A percentile compares a stretch with the other conserved stretches of the same genome.
Evolutionary conservation across 2,329 filamentous ascomycete genomes (phyloP).

Genomic region (Fusarium camptoceras): DNA sequence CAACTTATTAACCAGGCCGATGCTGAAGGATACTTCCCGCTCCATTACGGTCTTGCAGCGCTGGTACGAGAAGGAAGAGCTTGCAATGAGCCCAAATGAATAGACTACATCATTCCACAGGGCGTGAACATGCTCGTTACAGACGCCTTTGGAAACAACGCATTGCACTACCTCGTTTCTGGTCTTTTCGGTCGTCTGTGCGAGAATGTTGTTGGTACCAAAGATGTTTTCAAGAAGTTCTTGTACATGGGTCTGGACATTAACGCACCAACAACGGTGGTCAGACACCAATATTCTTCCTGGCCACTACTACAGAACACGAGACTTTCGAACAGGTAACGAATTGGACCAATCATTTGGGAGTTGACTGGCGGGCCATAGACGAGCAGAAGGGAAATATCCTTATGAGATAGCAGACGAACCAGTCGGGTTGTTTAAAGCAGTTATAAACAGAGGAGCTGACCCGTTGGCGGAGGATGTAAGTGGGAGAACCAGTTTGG

Average conservation of each 20-base stretch:
- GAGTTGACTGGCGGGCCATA: conserved; percentile 27
- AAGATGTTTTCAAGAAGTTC: conserved; percentile 11
- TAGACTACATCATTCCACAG: conserved; percentile 20
- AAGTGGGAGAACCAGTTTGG: conserved; percentile 26
- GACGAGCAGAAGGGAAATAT: conserved; percentile 21
- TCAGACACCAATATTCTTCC: conserved; percentile 19
- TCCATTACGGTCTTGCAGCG: conserved; percentile 28
- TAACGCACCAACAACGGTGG: conserved; percentile 29
- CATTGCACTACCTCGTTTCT: conserved; percentile 23
- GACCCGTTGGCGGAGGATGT: conserved; percentile 30
- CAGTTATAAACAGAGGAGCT: conserved; percentile 10
- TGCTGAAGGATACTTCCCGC: conserved; percentile 25
- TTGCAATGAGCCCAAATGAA: neutral
- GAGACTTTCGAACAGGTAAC: neutral
- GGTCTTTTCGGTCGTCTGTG: neutral
- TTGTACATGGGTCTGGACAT: conserved; percentile 22
- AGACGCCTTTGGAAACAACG: conserved; percentile 24
- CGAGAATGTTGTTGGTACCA: neutral
- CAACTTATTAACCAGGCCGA: conserved; percentile 28
- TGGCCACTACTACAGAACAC: neutral
- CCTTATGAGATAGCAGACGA: conserved; percentile 17
- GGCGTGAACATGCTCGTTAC: conserved; percentile 19
- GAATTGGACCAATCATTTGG: conserved; percentile 20
- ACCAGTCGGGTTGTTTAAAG: conserved; percentile 1
- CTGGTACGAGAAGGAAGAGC: neutral